Base-by-base conservation (phyloP, 1,139 yeast genomes). In the Kodamaea fungicola region DNA sequence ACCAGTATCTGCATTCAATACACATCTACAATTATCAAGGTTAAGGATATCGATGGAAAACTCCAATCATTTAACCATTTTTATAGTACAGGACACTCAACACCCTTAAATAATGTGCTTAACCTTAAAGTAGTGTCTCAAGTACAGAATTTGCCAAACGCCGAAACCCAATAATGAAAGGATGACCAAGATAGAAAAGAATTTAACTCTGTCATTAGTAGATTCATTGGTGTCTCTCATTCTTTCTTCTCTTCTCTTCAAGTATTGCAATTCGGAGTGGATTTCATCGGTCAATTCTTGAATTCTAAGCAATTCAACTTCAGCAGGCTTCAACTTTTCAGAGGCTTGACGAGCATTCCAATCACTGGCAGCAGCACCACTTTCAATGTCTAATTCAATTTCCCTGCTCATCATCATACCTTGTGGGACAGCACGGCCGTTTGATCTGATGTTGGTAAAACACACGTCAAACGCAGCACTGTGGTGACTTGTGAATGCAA, bases 221-320 rank as follows among this genome's bases (percentile, higher is more conserved):
- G 95, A 83, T 68, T 92, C 98, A 64, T 92, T 92, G 40, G 98
- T 92, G 61, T 92, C 95, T 72, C 98, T 84, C 67, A 92, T 75
- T 62, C 88, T 77, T 61, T 83, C 92, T 66, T 92, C 98, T 68
- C 98, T 85, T 42, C 65, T 66, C 58, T 83, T 83, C 66, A 92
- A 76, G 64, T 90, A 92, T 51, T 81, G 83, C 60, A 90, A 71
- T 57, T 89, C 96, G 42, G 69, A 67, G 43, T 74, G 75, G 52
- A 92, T 77, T 66, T 92, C 97, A 44, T 77, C 82, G 35, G 94
- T 78, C 64, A 87, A 64, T 56, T 85, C 95, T 60, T 87, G 90
- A 42, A 90, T 70, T 57, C 86, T 81, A 61, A 90, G 81, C 60
- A 92, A 73, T 54, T 87, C 95, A 38, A 89, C 81, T 63, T 92